Evolutionary conservation across 2,329 filamentous ascomycete genomes (phyloP).

Genomic region (Pseudocercospora cruenta): DNA sequence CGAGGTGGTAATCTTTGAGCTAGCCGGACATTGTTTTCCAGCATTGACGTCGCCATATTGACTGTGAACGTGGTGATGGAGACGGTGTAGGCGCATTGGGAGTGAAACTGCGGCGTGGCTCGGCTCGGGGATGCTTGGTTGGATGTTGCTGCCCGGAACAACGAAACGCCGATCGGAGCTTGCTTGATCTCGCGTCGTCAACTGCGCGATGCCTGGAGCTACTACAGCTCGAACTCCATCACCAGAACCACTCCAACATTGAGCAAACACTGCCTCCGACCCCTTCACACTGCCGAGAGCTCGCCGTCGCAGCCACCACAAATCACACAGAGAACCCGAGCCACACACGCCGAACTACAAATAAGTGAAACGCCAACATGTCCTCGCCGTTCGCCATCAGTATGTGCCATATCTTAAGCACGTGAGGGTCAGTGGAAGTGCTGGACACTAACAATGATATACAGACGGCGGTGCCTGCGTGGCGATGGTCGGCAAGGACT

Average conservation of each 20-base stretch:
- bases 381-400: conserved; percentile 95
- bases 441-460: conserved; percentile 11
- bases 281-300: background rate
- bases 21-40: conserved; percentile 54
- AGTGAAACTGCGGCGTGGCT: conserved; percentile 13
- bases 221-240: background rate
- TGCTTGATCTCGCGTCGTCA: conserved; percentile 1
- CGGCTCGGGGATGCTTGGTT: conserved; percentile 19
- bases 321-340: background rate
- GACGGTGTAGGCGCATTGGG: conserved; percentile 4
- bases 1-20: conserved; percentile 75
- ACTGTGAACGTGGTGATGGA: conserved; percentile 8
- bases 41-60: conserved; percentile 25
- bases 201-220: conserved; percentile 5
- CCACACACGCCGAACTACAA: background rate
- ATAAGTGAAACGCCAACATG: conserved; percentile 51
- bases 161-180: background rate
- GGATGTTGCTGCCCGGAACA: background rate
- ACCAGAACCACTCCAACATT: conserved; percentile 1
- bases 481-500: conserved; percentile 99
- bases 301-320: background rate
- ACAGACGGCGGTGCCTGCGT: conserved; percentile 88
- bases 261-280: background rate
- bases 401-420: conserved; percentile 51
- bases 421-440: conserved; percentile 1